Evolutionary conservation across 331 rosid genomes (phyloP).

Genomic region (Malus hybrid): DNA sequence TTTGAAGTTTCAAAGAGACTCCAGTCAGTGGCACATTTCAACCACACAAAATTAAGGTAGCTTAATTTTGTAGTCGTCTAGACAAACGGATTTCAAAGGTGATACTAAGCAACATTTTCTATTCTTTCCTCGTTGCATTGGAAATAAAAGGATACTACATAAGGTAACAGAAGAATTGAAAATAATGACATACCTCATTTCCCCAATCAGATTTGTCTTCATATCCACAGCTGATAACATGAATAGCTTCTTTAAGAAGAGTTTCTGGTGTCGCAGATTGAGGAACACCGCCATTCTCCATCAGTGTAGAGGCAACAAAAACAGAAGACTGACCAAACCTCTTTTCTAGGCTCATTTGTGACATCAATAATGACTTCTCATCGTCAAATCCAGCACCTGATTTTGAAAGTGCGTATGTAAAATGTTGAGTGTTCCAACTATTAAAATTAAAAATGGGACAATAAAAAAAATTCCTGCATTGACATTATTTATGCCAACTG

Average conservation of each 20-base stretch:
- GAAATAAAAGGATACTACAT: background rate
- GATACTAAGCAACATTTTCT: background rate
- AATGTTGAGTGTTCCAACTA: slow-evolving; percentile 2
- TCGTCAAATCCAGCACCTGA: slow-evolving; percentile 95
- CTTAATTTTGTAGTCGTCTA: background rate
- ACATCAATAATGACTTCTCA: slow-evolving; percentile 85
- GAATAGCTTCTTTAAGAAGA: slow-evolving; percentile 97
- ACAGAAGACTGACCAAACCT: slow-evolving; percentile 96
- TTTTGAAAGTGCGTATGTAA: background rate
- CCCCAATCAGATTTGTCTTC: slow-evolving; percentile 99
- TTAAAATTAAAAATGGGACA: background rate
- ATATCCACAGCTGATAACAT: slow-evolving; percentile 97
- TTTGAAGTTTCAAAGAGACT: background rate
- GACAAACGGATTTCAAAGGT: background rate
- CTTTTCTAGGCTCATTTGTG: slow-evolving; percentile 96
- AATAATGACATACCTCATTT: slow-evolving; percentile 47
- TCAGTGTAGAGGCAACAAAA: slow-evolving; percentile 94
- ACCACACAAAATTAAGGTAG: background rate
- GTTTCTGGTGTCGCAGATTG: slow-evolving; percentile 97
- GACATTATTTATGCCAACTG: background rate
- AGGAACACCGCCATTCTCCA: slow-evolving; percentile 99
- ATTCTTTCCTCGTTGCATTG: background rate
- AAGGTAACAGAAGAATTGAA: slow-evolving; percentile 1
- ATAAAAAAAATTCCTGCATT: background rate
- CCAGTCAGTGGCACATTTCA: background rate